Conservation (phyloP, 306 rosid genomes). For the Senna siamea region DNA sequence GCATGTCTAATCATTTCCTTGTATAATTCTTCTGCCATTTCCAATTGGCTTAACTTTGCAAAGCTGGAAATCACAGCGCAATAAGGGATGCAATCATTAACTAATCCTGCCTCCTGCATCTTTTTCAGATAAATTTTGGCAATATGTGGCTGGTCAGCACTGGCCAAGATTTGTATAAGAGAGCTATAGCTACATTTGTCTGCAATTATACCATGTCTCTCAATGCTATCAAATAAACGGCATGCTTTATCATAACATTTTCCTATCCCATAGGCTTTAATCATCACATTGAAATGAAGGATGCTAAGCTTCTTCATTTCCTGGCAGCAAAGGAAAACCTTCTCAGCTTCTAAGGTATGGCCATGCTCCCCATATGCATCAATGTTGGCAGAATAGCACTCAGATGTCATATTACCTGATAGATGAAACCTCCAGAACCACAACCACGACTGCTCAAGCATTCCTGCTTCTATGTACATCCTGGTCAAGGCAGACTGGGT, state of each 20-base stretch:
- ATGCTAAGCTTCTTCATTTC: slow-evolving; percentile 64
- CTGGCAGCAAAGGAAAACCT: slow-evolving; percentile 68
- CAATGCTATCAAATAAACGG: slow-evolving; percentile 76
- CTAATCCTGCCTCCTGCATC: slow-evolving; percentile 83
- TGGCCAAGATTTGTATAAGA: slow-evolving; percentile 76
- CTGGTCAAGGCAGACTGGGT: slow-evolving; percentile 90
- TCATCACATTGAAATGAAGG: slow-evolving; percentile 92
- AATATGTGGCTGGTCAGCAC: slow-evolving; percentile 62
- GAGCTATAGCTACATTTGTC: slow-evolving; percentile 78
- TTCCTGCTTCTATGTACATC: slow-evolving; percentile 78
- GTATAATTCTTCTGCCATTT: slow-evolving; percentile 66
- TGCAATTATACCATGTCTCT: slow-evolving; percentile 56
- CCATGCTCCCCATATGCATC: slow-evolving; percentile 93
- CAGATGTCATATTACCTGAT: slow-evolving; percentile 70
- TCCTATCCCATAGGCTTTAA: slow-evolving; percentile 86
- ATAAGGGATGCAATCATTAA: slow-evolving; percentile 72
- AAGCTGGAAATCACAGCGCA: slow-evolving; percentile 81
- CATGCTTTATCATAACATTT: slow-evolving; percentile 68
- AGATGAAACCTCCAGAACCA: slow-evolving; percentile 83
- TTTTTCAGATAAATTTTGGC: slow-evolving; percentile 68
- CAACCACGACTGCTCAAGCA: slow-evolving; percentile 72
- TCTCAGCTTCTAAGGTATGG: slow-evolving; percentile 75
- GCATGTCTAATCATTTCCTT: slow-evolving; percentile 66
- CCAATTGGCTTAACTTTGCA: slow-evolving; percentile 70
- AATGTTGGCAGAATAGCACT: slow-evolving; percentile 90